Evolutionary conservation across 176 grass and related monocot genomes (phyloP), one percentile per base, ranked within the genome.

Genomic region (Pontederia paniculata): DNA sequence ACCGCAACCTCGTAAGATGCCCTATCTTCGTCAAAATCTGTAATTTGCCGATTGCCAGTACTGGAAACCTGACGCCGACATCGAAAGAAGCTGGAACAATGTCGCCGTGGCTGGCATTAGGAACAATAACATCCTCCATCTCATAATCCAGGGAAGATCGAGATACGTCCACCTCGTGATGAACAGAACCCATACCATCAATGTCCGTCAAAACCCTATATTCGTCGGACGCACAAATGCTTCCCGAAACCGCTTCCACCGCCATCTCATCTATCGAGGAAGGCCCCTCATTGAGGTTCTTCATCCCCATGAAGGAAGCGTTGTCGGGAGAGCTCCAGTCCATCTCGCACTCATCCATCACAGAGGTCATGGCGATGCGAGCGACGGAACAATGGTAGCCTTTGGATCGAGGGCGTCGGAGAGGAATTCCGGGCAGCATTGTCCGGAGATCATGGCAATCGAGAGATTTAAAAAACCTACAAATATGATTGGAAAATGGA

Each of bases 321-420:
- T 44, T 72, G n/a, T 13, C 42, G n/a, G 65, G 8, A 42, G 52
- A 12, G 11, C 25, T 52, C 9, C 52, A 52, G 18, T 21, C 41
- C 19, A 69, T 28, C 52, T 69, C 52, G 19, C 41, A 12, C 52
- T 69, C 51, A 52, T 56, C 46, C 66, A 23, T 52, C 17, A 69
- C 19, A 43, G 52, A 56, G 19, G 43, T 57, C 66, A 69, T 56
- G 18, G 18, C 66, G 23, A 13, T 8, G 10, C 4, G 13, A 15
- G 51, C 51, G 17, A 3, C 9, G 13, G 9, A 14, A 55, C 20
- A n/a, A n/a, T n/a, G n/a, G n/a, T n/a, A n/a, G n/a, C n/a, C n/a
- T n/a, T n/a, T n/a, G n/a, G n/a, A n/a, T n/a, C n/a, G n/a, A n/a
- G n/a, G n/a, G n/a, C n/a, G n/a, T n/a, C n/a, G n/a, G n/a, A n/a